Evolutionary conservation across 768 basidiomycete genomes (phyloP).

Genomic region (Rhodosporidiobolus odoratus): DNA sequence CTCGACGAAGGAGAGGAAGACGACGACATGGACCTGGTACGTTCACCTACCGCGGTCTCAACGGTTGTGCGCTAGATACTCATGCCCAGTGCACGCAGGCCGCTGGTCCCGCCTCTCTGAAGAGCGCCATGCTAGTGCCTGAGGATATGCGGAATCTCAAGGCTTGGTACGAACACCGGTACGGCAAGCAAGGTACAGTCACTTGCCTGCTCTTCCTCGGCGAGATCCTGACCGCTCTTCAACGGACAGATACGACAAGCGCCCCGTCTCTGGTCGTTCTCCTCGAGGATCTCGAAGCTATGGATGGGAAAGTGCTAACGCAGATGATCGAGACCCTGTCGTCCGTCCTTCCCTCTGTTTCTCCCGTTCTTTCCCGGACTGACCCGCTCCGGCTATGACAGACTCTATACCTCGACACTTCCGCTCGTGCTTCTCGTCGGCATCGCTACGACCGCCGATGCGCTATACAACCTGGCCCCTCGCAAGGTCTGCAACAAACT

Average conservation of each 20-base stretch:
- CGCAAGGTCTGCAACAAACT: constrained; percentile 14
- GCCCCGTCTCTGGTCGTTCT: constrained; percentile 23
- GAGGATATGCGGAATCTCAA: constrained; percentile 33
- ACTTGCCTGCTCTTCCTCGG: background rate
- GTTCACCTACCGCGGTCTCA: background rate
- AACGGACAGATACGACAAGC: background rate
- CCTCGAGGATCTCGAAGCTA: constrained; percentile 36
- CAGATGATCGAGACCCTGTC: constrained; percentile 23
- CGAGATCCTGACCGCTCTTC: background rate
- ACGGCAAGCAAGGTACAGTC: constrained; percentile 4
- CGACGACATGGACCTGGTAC: constrained; percentile 1
- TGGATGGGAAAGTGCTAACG: constrained; percentile 26
- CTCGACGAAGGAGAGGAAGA: constrained; percentile 28
- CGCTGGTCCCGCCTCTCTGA: background rate
- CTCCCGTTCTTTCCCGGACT: background rate
- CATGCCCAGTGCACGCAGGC: background rate
- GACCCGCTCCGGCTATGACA: background rate
- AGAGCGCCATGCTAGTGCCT: constrained; percentile 17
- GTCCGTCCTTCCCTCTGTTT: background rate
- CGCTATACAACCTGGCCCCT: constrained; percentile 11
- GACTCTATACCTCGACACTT: background rate
- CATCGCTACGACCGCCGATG: constrained; percentile 21
- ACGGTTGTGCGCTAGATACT: background rate
- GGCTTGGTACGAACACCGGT: constrained; percentile 28
- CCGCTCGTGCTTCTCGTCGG: constrained; percentile 35